Base-by-base conservation (phyloP, 2,329 filamentous ascomycete species). In the Dichotomopilus funicola region DNA sequence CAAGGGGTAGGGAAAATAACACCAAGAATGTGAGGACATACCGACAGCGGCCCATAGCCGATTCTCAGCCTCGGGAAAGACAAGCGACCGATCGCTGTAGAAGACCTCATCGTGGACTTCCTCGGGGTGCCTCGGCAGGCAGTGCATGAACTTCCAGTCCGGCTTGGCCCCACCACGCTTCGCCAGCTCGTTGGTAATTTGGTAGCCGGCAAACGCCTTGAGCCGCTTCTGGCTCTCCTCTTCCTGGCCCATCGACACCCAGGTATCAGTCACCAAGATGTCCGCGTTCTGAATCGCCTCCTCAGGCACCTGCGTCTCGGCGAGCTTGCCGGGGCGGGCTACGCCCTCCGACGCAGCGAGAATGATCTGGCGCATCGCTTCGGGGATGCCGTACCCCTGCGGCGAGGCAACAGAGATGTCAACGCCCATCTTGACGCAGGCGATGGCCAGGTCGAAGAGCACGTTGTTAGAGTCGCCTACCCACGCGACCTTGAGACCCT, bases 241-340 rank as follows among this genome's bases (percentile, higher is more conserved):
- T 72, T 99, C 94, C 72, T 97, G 92, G 47, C 94, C 94, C 94
- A 99, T 99, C 1, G 90, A 95, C 36, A 99, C 82, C 94, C 94
- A 99, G 1, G 94, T 99, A 67, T 99, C 94, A 0, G 94, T 99
- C 27, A 97, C 91, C 56, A 99, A 77, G 52, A 97, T 81, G 69
- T 99, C 87, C 3, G 94, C 92, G 61, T 86, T 76, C 74, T 88
- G 88, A 67, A 96, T 84, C 5, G 81, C 94, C 66, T 95, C 89
- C 68, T 94, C 89, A 0, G 92, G 94, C 0, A 87, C 75, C 27
- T 79, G 87, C 0, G 89, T 95, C 72, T 95, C 87, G 5, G 73
- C 75, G 37, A 96, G 77, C 63, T 79, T 84, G 12, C 88, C 88
- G 1, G 85, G 78, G 0, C 74, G 77, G 12, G 74, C 64, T 5